Conservation (phyloP, 75 land plant species). For the Pinus albicaulis region DNA sequence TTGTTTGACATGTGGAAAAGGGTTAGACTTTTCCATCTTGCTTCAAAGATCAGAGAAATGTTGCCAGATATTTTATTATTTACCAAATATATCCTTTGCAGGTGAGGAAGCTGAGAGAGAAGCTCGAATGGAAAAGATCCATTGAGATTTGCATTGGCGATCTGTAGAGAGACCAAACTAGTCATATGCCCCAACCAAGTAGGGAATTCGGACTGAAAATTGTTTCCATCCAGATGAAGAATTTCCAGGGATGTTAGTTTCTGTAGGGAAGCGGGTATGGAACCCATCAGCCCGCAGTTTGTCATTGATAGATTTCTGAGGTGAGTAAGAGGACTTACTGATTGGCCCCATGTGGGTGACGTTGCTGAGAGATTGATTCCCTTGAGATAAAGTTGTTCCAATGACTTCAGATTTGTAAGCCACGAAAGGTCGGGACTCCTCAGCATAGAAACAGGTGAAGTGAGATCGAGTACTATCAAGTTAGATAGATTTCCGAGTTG, state of each 20-base stretch:
- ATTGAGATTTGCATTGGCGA: not conserved
- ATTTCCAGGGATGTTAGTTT: not conserved
- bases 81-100: not conserved
- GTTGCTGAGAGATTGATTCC: not conserved
- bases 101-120: not conserved
- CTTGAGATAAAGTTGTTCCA: not conserved
- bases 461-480: not conserved
- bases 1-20: too few species aligned
- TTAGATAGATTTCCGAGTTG: not conserved
- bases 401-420: not conserved
- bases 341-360: not conserved
- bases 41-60: too few species aligned
- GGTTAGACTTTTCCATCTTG: too few species aligned
- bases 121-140: not conserved
- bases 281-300: not conserved
- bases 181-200: not conserved
- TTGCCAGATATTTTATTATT: not conserved
- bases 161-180: not conserved
- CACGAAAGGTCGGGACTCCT: not conserved
- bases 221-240: not conserved
- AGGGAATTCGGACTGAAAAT: not conserved
- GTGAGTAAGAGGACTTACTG: not conserved
- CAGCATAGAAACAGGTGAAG: not conserved
- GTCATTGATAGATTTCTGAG: not conserved
- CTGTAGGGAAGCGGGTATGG: not conserved